Evolutionary conservation across 306 rosid genomes (phyloP).

Genomic region (Hippophae gyantsensis): DNA sequence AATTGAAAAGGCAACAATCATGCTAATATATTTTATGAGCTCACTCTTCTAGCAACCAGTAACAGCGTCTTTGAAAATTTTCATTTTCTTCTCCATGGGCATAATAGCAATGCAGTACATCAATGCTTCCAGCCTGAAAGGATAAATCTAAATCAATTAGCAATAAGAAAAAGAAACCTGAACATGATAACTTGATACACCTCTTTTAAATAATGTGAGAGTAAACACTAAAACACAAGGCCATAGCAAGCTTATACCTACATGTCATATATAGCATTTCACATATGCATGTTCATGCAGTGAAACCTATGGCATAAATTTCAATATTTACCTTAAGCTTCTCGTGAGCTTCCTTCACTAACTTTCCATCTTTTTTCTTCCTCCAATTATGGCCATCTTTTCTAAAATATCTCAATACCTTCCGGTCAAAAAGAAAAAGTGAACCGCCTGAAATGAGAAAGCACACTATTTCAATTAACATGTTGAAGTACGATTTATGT

Average conservation of each 20-base stretch:
- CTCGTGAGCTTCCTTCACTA: slow-evolving; percentile 90
- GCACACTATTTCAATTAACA: slow-evolving; percentile 14
- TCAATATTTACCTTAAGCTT: slow-evolving; percentile 60
- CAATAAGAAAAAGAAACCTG: slow-evolving; percentile 3
- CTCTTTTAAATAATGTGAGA: no score
- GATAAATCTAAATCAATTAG: slow-evolving; percentile 2
- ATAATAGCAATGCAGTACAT: slow-evolving; percentile 78
- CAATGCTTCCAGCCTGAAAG: slow-evolving; percentile 70
- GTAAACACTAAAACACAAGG: no score
- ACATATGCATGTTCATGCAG: no score
- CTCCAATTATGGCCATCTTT: slow-evolving; percentile 97
- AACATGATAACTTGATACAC: slow-evolving; percentile 1
- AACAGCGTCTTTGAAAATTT: slow-evolving; percentile 76
- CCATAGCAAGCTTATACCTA: no score
- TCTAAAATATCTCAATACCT: slow-evolving; percentile 79
- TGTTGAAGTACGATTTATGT: no score
- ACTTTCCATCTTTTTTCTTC: slow-evolving; percentile 91
- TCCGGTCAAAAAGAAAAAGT: slow-evolving; percentile 80
- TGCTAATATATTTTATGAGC: slow-evolving; percentile 13
- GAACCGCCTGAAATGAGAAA: slow-evolving; percentile 62
- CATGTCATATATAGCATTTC: no score
- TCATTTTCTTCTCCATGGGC: slow-evolving; percentile 86
- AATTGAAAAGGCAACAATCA: no score
- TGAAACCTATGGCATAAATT: background rate
- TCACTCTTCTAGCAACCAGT: slow-evolving; percentile 94